These are phyloP conservation scores for Digitaria exilis DNA, from an alignment of 202 grass and related monocot species.

Conservation along the genomic window DNA sequence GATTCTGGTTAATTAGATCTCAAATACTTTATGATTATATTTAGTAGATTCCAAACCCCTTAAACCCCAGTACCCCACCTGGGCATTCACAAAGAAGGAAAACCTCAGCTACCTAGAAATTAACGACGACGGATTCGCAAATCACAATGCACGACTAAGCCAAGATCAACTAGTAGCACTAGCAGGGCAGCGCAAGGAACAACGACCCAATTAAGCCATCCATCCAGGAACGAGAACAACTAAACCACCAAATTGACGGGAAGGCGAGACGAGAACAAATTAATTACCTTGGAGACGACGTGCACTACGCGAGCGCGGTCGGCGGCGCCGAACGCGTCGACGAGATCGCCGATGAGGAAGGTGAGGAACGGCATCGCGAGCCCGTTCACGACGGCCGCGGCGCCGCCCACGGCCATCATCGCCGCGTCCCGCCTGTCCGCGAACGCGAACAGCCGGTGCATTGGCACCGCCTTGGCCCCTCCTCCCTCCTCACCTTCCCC, in stretches of 20 bases:
- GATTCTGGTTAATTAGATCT: too few relatives aligned
- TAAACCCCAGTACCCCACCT: too few relatives aligned
- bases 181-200: background rate
- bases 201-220: background rate
- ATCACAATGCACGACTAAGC: too few relatives aligned
- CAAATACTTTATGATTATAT: too few relatives aligned
- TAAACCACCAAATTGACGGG: background rate
- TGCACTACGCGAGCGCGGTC: conserved; percentile 45
- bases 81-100: too few relatives aligned
- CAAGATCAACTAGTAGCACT: background rate
- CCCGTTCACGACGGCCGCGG: conserved; percentile 50
- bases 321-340: conserved; percentile 62
- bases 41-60: too few relatives aligned
- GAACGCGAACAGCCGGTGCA: conserved; percentile 66
- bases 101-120: too few relatives aligned
- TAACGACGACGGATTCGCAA: too few relatives aligned
- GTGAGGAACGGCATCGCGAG: conserved; percentile 74
- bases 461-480: conserved; percentile 41
- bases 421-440: conserved; percentile 50
- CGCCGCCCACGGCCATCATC: conserved; percentile 57
- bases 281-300: conserved; percentile 75
- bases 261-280: background rate
- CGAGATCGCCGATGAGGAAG: conserved; percentile 66
- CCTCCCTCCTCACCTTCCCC: background rate
- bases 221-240: background rate